Evolutionary conservation across 1,139 yeast genomes (phyloP), one percentile per base, ranked within the genome.

Genomic region (Starmera stellimalicola): DNA sequence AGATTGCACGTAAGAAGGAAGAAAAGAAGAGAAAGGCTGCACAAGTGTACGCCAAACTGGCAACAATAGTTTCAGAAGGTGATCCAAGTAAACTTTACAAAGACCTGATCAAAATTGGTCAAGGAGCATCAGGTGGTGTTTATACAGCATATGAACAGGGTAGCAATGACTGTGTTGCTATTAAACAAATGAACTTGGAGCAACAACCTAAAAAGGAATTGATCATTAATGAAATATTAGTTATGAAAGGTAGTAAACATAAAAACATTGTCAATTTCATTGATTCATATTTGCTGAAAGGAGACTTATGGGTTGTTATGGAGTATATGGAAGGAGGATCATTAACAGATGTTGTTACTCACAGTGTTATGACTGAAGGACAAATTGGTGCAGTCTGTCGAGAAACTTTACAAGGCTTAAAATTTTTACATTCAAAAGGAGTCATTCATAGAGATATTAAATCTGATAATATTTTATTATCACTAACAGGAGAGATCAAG

Each of bases 281-380:
- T 43, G 95, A 87, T 50, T 80, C 95, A 0, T 88, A 77, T 51
- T 60, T 88, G 36, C 60, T 81, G 30, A 73, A 73, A 37, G 61
- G 76, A 26, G 94, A 85, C 46, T 65, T 91, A 39, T 91, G 97
- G 97, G 96, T 91, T 12, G 75, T 88, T 16, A 91, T 91, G 98
- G 97, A 88, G 58, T 88, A 83, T 54, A 88, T 91, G 97, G 95
- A 88, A 57, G 98, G 97, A 41, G 98, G 98, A 3, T 80, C 94
- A 2, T 64, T 91, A 44, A 91, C 98, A 0, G 97, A 91, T 57
- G 94, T 91, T 35, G 95, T 91, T 7, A 85, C 95, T 0, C 93
- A 87, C 55, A 81, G 87, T 61, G 87, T 87, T 42, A 83, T 93
- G 93, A 78, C 94, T 3, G 98, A 91, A 54, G 88, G 87, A n/a